phyloP scores from a whole-genome alignment of 164 flowering plant species.

The Stephania cephalantha region DNA sequence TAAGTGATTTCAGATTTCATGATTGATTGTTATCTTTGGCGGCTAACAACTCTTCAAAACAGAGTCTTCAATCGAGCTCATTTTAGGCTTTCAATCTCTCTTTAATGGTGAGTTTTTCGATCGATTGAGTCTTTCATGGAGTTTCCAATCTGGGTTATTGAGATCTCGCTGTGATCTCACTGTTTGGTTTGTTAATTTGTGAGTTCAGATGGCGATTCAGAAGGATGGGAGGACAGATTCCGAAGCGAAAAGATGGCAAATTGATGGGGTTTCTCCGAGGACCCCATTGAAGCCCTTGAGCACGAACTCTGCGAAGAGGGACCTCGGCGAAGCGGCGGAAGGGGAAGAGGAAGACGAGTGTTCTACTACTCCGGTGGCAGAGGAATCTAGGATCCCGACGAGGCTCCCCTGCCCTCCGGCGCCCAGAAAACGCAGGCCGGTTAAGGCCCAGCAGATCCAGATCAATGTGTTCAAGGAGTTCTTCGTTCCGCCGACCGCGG shows the following conservation, averaged over 20 bases:
- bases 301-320: not conserved
- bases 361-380: slow-evolving; percentile 11
- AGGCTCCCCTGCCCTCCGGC: slow-evolving; percentile 11
- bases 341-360: slow-evolving; percentile 20
- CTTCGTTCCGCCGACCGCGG: slow-evolving; percentile 46
- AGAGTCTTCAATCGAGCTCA: too few species aligned
- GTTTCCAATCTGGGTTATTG: not conserved
- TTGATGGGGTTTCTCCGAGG: slow-evolving; percentile 20
- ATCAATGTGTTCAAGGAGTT: slow-evolving; percentile 43
- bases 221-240: slow-evolving; percentile 20
- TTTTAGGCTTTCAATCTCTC: not conserved
- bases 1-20: too few species aligned
- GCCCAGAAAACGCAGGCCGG: slow-evolving; percentile 16
- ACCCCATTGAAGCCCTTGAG: slow-evolving; percentile 18
- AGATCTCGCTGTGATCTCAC: not conserved
- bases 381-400: slow-evolving; percentile 7
- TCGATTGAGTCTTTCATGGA: not conserved
- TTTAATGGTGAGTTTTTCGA: not conserved
- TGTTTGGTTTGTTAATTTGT: too few species aligned
- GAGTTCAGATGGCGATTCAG: not conserved
- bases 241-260: slow-evolving; percentile 21
- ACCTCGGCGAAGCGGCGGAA: slow-evolving; percentile 14
- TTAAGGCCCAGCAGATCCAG: slow-evolving; percentile 30
- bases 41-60: not conserved
- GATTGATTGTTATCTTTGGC: not conserved